Evolutionary conservation across 441 rosid species (phyloP), one percentile per base, ranked within the genome.

Genomic region (Brassica hybrid): DNA sequence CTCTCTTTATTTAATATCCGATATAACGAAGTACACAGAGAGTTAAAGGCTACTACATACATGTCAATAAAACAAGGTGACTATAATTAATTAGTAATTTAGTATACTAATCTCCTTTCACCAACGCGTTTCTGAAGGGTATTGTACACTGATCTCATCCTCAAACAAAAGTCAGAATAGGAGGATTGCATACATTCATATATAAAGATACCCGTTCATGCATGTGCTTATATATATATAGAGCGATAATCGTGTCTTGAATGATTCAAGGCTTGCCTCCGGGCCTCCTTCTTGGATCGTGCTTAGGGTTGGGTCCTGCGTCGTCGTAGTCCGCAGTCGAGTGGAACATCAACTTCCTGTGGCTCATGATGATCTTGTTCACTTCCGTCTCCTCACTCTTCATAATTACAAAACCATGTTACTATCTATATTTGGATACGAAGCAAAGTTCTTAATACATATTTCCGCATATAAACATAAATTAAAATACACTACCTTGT

Each of bases 311-410:
- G 16, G 98, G 76, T 48, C 94, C 90, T 63, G 90, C 76, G 27
- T 89, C 94, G 63, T 87, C 96, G 73, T 93, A 93, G 73, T 93
- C 98, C 16, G 81, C 50, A 65, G 89, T 73, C 14, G 80, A 81
- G 36, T 82, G 83, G 38, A 71, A 71, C 79, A 80, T 12, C 32
- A 88, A 73, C 87, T 89, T 91, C 93, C 94, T 86, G 32, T 80
- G 59, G 43, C 60, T 50, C 76, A 75, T 18, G 10, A 75, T 18
- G 10, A 38, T 75, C 73, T 34, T 71, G 58, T 58, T 65, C 70
- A 21, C 57, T 64, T 58, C 34, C 63, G 60, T 16, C 13, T 75
- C 72, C 17, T 18, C 66, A 13, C 60, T 68, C 81, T 78, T 60
- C 19, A 19, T 10, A 11, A 65, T 73, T 13, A 69, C 52, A 74